phyloP scores from a whole-genome alignment of 2,329 filamentous ascomycete genomes.

The Monosporascus sp. region DNA sequence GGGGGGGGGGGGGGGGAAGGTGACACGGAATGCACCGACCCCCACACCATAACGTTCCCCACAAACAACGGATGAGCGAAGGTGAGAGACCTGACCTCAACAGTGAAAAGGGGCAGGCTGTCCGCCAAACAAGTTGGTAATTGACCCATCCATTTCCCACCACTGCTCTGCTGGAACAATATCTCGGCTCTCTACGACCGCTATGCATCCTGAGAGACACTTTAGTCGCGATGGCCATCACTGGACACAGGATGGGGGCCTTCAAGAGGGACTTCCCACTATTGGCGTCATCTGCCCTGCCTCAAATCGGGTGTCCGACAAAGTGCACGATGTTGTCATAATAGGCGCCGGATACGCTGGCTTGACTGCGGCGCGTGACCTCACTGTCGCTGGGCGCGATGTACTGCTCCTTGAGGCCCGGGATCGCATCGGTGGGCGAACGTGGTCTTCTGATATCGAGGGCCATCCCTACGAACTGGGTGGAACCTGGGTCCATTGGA shows the following conservation, averaged over 20 bases:
- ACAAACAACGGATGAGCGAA: too few relatives aligned
- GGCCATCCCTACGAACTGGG: constrained; percentile 43
- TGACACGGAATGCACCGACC: too few relatives aligned
- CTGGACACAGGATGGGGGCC: constrained; percentile 9
- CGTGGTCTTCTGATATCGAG: constrained; percentile 38
- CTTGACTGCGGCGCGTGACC: constrained; percentile 25
- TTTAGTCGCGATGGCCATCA: constrained; percentile 9
- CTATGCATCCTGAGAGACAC: too few relatives aligned
- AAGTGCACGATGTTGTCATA: constrained; percentile 17
- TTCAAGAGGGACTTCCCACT: constrained; percentile 7
- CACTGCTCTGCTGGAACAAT: too few relatives aligned
- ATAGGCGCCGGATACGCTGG: constrained; percentile 28
- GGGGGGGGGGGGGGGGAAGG: too few relatives aligned
- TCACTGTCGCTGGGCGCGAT: constrained; percentile 22
- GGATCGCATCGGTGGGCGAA: constrained; percentile 42
- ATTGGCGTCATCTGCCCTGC: constrained; percentile 4
- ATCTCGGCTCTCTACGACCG: too few relatives aligned
- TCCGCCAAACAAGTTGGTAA: too few relatives aligned
- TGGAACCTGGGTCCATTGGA: constrained; percentile 44
- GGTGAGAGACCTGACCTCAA: too few relatives aligned
- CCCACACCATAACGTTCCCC: too few relatives aligned
- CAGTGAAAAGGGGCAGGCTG: too few relatives aligned
- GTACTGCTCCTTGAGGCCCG: constrained; percentile 41
- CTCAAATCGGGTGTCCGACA: not conserved
- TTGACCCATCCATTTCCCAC: too few relatives aligned